phyloP scores from a whole-genome alignment of 805 yeast species.

The Kazachstania taianensis region DNA sequence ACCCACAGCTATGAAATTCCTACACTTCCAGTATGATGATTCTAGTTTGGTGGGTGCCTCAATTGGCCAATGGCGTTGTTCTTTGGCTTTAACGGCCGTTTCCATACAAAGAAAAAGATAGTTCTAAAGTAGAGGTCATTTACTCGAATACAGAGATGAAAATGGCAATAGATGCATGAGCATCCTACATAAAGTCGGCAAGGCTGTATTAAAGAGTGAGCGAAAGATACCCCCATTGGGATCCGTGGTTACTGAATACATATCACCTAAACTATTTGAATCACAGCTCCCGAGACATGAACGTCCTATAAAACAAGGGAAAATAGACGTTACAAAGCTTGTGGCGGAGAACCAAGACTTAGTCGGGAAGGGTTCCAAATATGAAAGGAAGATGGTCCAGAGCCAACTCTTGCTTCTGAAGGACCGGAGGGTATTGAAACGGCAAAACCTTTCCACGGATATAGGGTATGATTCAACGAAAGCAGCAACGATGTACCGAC shows the following conservation, averaged over 20 bases:
- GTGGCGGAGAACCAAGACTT: slow-evolving; percentile 1
- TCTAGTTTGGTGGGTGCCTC: not conserved
- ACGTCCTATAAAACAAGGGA: not conserved
- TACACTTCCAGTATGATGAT: not conserved
- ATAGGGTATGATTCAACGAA: slow-evolving; percentile 13
- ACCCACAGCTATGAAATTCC: not conserved
- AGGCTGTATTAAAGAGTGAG: too few species aligned
- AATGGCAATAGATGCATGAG: too few species aligned
- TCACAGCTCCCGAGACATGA: not conserved
- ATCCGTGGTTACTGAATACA: too few species aligned
- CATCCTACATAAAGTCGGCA: too few species aligned
- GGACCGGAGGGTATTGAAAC: not conserved
- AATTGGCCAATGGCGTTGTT: not conserved
- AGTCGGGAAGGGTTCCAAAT: slow-evolving; percentile 26
- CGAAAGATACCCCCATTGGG: too few species aligned
- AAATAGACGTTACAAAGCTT: not conserved
- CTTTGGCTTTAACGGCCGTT: too few species aligned
- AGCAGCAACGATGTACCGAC: slow-evolving; percentile 4
- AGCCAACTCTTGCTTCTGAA: slow-evolving; percentile 23
- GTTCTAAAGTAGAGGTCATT: too few species aligned
- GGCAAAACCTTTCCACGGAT: slow-evolving; percentile 6
- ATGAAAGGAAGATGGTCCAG: slow-evolving; percentile 20
- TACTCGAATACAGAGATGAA: too few species aligned
- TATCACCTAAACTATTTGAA: too few species aligned
- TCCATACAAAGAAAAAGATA: too few species aligned